Evolutionary conservation across 768 basidiomycete genomes (phyloP).

Genomic region (Roridomyces roridus): DNA sequence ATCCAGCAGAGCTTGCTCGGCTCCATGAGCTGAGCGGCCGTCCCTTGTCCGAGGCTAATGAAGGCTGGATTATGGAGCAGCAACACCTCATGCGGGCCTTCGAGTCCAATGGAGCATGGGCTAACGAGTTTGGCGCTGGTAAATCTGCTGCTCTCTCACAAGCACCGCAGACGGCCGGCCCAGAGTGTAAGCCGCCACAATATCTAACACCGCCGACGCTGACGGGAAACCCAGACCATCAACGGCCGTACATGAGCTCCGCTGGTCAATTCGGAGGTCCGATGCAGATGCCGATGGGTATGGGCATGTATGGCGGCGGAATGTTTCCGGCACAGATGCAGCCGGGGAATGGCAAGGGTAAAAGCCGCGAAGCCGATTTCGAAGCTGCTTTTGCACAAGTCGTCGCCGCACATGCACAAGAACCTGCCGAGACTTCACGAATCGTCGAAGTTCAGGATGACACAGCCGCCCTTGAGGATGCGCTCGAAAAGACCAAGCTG

Average conservation of each 20-base stretch:
- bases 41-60: slow-evolving; percentile 45
- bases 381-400: slow-evolving; percentile 84
- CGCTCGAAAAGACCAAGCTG: slow-evolving; percentile 42
- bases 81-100: slow-evolving; percentile 47
- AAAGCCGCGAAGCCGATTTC: slow-evolving; percentile 77
- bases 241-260: slow-evolving; percentile 47
- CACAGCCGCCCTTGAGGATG: slow-evolving; percentile 45
- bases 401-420: slow-evolving; percentile 54
- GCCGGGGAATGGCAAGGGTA: slow-evolving; percentile 72
- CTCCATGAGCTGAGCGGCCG: slow-evolving; percentile 27
- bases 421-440: slow-evolving; percentile 48
- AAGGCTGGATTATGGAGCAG: slow-evolving; percentile 61
- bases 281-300: slow-evolving; percentile 31
- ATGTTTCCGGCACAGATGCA: slow-evolving; percentile 37
- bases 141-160: slow-evolving; percentile 31
- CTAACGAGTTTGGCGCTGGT: slow-evolving; percentile 56
- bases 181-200: slow-evolving; percentile 45
- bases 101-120: slow-evolving; percentile 53
- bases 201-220: neutral
- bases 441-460: slow-evolving; percentile 61
- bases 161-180: slow-evolving; percentile 40
- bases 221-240: slow-evolving; percentile 40
- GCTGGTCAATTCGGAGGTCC: slow-evolving; percentile 42
- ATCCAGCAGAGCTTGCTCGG: slow-evolving; percentile 28
- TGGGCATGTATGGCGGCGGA: slow-evolving; percentile 41